A percentile compares a stretch with the other conserved stretches of the same genome.
These are phyloP conservation scores for Phytophthora capsici DNA, from an alignment of 352 stramenopile species.

Conservation along the genomic window DNA sequence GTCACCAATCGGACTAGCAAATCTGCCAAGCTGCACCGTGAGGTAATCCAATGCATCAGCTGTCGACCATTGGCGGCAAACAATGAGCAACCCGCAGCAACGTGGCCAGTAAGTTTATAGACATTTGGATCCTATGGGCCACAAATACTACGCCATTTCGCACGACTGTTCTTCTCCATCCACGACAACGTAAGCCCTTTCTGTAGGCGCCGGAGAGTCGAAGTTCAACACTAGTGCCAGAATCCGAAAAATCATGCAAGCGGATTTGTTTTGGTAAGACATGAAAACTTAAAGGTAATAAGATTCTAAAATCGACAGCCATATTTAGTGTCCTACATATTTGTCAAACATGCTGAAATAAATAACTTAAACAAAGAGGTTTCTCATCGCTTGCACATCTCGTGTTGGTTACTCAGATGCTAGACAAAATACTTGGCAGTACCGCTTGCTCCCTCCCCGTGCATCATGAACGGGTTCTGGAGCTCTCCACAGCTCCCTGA, in stretches of 20 bases:
- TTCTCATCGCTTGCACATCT: not conserved
- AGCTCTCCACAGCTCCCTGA: slow-evolving; percentile 14
- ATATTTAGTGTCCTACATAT: no score
- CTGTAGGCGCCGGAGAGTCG: not conserved
- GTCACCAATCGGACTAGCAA: not conserved
- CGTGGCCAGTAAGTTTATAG: not conserved
- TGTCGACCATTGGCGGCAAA: not conserved
- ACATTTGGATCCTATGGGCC: not conserved
- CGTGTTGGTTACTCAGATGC: slow-evolving; percentile 1
- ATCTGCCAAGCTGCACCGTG: slow-evolving; percentile 8
- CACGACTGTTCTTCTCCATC: not conserved
- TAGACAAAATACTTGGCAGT: slow-evolving; percentile 14
- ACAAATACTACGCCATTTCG: not conserved
- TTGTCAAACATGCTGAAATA: not conserved
- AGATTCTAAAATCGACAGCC: no score
- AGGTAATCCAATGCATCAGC: slow-evolving; percentile 1
- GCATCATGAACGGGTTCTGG: slow-evolving; percentile 34
- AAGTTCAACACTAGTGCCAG: not conserved
- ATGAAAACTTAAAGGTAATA: no score
- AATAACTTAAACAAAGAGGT: not conserved
- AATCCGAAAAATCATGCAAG: no score
- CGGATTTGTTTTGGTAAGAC: no score
- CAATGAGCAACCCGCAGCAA: slow-evolving; percentile 1
- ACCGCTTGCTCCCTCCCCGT: not conserved
- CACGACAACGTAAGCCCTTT: not conserved